Base-by-base conservation (phyloP, 2,329 filamentous ascomycete genomes). In the Anisogramma anomala region DNA sequence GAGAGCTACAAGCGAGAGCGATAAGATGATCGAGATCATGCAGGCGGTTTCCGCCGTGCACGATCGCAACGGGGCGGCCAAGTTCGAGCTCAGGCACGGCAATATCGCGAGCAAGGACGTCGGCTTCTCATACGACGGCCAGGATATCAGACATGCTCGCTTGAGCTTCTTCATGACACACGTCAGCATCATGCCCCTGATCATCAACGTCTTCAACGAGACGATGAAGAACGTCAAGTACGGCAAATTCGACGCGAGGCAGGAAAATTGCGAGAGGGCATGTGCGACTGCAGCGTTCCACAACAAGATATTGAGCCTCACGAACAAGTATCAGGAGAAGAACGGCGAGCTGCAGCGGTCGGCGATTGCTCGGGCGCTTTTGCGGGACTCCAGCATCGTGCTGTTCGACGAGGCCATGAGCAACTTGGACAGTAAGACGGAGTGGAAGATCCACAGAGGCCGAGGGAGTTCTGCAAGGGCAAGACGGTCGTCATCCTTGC, bases 1-100 rank as follows among this genome's bases (percentile, higher is more conserved):
- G 75, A 83, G 50, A 76, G 79, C 0, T 79, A 84, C 52, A 68
- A 74, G 3, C n/a, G n/a, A n/a, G n/a, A 76, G 79, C 0, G 79
- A 84, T 51, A 68, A 74, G 3, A 60, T 81, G 5, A 63, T 72
- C 0, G 59, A 67, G 45, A 63, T 82, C 1, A 61, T 82, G 6
- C 66, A 72, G 35, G 74, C 71, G 6, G 70, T 78, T 43, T 67
- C 77, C 0, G 68, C 64, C 2, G 66, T 82, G 6, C 54, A 56
- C 0, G 71, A 79, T 33, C 60, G 58, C 25, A 58, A 64, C 2
- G 59, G 57, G 7, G 71, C 72, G 0, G 54, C 50, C 10, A 53
- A 63, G 2, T 56, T 82, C 1, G 51, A 58, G 0, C 53, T 73
- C 7, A 58, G 57, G 0, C 51, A 60, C 3, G 73, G 73, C 0